Base-by-base conservation (phyloP, 768 basidiomycete species). In the Tubosaeta sp. region DNA sequence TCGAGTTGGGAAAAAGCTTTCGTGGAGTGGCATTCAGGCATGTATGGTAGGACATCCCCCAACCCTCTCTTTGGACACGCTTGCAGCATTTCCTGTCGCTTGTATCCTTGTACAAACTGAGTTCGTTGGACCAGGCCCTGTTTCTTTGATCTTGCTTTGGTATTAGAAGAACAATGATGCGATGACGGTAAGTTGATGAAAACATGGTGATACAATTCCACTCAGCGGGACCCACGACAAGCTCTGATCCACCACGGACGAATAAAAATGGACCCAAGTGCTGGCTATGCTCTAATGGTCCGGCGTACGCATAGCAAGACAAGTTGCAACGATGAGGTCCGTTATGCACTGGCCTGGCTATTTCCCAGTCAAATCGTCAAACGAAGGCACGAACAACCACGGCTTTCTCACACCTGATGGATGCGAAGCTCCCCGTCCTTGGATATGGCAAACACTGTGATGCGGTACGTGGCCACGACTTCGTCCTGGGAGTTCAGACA, bases 351-450 rank as follows among this genome's bases (percentile, higher is more conserved):
- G 55, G 16, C 31, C 69, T 9, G 53, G 26, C 67, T 71, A 41
- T 22, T 1, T 29, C 35, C 35, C 27, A 10, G 25, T 62, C 43
- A 57, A 53, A 11, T 26, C 31, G 50, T 35, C 45, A 49, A 46
- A 32, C 22, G 19, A 39, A 22, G 25, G 11, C 4, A 11, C 19
- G 7, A n/a, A 31, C 34, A 9, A 13, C 2, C 19, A 26, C 10
- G 6, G 16, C 43, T 42, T 19, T 45, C 22, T 53, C 63, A n/a
- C 54, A 68, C 67, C 57, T 68, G 59, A 50, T 69, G 17, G 25
- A 68, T 57, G 17, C 61, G 46, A 6, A 68, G 65, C 32, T 67
- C 69, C 4, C 67, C 67, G 37, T 68, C 67, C 46, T 70, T 68
- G 34, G 46, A 59, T 31, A 69, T 29, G 12, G 67, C 69, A 52